Base-by-base conservation (phyloP, 2,329 filamentous ascomycete genomes). In the Botryotinia convoluta region DNA sequence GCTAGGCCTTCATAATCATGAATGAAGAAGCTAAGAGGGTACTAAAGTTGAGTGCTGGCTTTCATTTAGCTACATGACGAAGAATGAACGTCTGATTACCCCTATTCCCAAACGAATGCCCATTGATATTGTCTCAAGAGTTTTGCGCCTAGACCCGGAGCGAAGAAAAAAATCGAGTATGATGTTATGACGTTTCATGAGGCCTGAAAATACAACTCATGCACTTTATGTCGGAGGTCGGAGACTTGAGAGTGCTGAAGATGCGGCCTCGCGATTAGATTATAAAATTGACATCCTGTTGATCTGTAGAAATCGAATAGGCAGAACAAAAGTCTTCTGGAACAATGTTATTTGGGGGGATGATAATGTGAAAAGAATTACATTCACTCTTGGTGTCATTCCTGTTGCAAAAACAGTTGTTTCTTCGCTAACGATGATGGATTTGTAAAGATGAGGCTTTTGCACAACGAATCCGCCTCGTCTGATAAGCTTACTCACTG, bases 401-500 rank as follows among this genome's bases (percentile, higher is more conserved):
- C 54, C n/a, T 57, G 12, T 42, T 44, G 10, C 35, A 57, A 57
- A 32, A 4, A 20, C 18, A 32, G 37, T 42, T 69, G n/a, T n/a
- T 42, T 57, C 54, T 32, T 57, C 39, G 48, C 48, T 57, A 29
- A 37, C 22, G 16, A 54, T 29, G 35, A 42, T 42, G 35, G 48
- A 42, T 20, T 42, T 20, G 22, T n/a, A 42, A 57, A 57, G 37
- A 59, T 37, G 37, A 69, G 65, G 65, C 51, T 57, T 68, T 10
- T 57, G 65, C 42, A 48, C 32, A n/a, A 65, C 29, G 12, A 59
- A 57, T 42, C 65, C 37, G 37, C 48, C 60, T 72, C 69, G 60
- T 45, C 44, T 68, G 70, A 72, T 72, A 72, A 72, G 70, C 70
- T 59, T 45, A 54, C n/a, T 65, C 48, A 68, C 61, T 54, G 51